phyloP scores from a whole-genome alignment of 139 green algal species.

The Dunaliella primolecta region DNA sequence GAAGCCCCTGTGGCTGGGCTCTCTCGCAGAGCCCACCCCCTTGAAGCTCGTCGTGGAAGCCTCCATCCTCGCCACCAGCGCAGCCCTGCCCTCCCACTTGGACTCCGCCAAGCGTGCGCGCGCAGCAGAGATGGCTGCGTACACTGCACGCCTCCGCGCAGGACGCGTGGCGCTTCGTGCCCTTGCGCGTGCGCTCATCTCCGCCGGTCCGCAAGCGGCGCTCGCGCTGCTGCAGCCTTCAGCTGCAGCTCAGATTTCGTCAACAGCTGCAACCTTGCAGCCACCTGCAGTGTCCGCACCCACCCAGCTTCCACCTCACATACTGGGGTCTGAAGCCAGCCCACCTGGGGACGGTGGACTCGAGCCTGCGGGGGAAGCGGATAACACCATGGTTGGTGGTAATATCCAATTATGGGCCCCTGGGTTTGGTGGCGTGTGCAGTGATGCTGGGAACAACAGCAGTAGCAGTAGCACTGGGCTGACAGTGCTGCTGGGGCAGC shows the following conservation, averaged over 20 bases:
- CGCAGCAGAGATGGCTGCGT: conserved; percentile 46
- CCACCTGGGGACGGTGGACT: too few relatives aligned
- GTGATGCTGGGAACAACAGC: too few relatives aligned
- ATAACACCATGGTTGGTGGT: too few relatives aligned
- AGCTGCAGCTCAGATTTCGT: background rate
- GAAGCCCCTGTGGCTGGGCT: background rate
- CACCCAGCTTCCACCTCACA: too few relatives aligned
- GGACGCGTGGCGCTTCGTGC: conserved; percentile 50
- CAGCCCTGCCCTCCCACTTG: conserved; percentile 13
- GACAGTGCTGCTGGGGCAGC: background rate
- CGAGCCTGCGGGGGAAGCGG: too few relatives aligned
- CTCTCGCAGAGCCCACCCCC: background rate
- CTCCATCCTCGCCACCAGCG: background rate
- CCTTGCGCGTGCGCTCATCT: conserved; percentile 32
- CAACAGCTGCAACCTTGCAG: too few relatives aligned
- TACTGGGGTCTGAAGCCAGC: too few relatives aligned
- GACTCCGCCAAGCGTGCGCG: background rate
- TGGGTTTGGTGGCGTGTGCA: too few relatives aligned
- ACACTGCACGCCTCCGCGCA: conserved; percentile 45
- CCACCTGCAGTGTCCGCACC: too few relatives aligned
- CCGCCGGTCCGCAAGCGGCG: conserved; percentile 6
- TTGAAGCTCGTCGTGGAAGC: background rate
- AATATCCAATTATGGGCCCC: too few relatives aligned
- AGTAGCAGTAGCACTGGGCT: background rate
- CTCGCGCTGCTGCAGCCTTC: background rate